Base-by-base conservation (phyloP, 2,329 filamentous ascomycete species). In the Penicillium digitatum region DNA sequence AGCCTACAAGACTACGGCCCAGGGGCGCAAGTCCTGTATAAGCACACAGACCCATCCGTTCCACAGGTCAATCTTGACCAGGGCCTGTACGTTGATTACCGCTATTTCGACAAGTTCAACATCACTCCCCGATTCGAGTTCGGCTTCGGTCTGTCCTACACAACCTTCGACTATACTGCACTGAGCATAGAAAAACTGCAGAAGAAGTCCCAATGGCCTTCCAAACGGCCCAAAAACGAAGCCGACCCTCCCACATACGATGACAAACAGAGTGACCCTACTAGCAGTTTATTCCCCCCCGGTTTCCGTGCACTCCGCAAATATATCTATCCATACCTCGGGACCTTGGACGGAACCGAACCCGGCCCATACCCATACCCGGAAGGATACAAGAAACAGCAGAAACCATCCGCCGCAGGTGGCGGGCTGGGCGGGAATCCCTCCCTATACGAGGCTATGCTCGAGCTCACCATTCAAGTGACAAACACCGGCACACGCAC, bases 81-180 rank as follows among this genome's bases (percentile, higher is more conserved):
- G 68, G 90, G 90, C 0, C 75, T 96, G 0, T 92, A 92, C 68
- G 86, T 95, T 62, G 93, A 96, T 76, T 96, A 96, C 74, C 86
- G 91, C 12, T 83, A 92, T 72, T 92, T 96, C 63, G 91, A 96
- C 77, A 89, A 87, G 68, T 73, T 87, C 52, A 78, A 80, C 54
- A 86, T 94, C 56, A 78, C 79, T 5, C 92, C 92, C 0, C 87
- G 88, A 1, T 96, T 87, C 68, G 88, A 90, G 44, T 96, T 96
- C 64, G 92, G 93, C 0, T 92, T 86, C 57, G 93, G 92, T 0
- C 80, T 96, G 2, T 89, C 86, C 49, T 95, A 94, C 75, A 91
- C 90, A 0, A 81, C 75, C 0, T 95, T 93, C 70, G 75, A 82
- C 12, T 81, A 90, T 54, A 79, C 78, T 11, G 79, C 82, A 31